These are phyloP conservation scores for Paecilomyces sp. DNA, from an alignment of 2,329 filamentous ascomycete genomes.

Conservation along the genomic window DNA sequence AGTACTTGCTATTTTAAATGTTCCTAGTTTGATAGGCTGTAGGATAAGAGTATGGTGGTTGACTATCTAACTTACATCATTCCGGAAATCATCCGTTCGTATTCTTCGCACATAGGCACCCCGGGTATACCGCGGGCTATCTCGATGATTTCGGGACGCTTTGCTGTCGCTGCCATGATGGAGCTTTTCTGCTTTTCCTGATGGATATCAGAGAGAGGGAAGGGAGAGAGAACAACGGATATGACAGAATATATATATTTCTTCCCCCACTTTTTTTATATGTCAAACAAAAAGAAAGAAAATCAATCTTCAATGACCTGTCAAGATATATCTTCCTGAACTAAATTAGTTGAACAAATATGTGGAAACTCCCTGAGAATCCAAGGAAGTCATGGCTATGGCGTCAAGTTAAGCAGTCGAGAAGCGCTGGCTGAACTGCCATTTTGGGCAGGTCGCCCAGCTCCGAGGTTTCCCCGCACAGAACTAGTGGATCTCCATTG, in stretches of 20 bases:
- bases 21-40: no score
- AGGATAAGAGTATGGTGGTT: no score
- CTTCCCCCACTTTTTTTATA: no score
- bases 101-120: conserved; percentile 25
- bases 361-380: not conserved
- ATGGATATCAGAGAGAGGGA: no score
- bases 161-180: conserved; percentile 16
- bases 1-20: not conserved
- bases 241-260: no score
- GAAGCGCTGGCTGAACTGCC: not conserved
- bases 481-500: not conserved
- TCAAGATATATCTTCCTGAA: no score
- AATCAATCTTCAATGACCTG: no score
- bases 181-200: no score
- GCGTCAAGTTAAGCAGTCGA: not conserved
- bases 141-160: conserved; percentile 23
- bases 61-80: conserved; percentile 20
- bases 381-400: not conserved
- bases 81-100: conserved; percentile 28
- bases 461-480: not conserved
- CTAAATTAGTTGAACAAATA: no score
- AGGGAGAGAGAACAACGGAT: not conserved
- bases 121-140: conserved; percentile 17
- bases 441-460: not conserved
- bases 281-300: no score